Conservation (phyloP, 148 eudicot genomes). For the Silene latifolia region DNA sequence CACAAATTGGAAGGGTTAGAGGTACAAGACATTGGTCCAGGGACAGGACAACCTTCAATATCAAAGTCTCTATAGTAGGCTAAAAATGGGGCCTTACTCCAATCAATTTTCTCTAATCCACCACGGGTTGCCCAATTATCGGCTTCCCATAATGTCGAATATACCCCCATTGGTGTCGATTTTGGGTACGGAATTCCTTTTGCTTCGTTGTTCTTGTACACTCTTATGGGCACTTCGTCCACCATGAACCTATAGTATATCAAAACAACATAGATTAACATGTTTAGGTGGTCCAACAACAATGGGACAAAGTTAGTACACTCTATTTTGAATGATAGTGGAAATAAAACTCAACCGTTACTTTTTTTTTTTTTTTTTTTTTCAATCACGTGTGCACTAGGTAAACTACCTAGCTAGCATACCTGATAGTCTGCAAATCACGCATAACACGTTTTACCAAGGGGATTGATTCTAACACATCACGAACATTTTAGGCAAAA, state of each 20-base stretch:
- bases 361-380: too few species aligned
- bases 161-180: constrained; percentile 70
- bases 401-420: too few species aligned
- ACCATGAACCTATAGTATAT: constrained; percentile 48
- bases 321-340: too few species aligned
- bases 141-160: constrained; percentile 80
- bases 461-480: too few species aligned
- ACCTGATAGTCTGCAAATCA: too few species aligned
- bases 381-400: too few species aligned
- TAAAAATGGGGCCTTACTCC: constrained; percentile 67
- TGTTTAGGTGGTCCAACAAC: too few species aligned
- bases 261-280: constrained; percentile 2
- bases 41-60: constrained; percentile 55
- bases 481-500: too few species aligned
- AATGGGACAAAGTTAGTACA: too few species aligned
- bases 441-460: too few species aligned
- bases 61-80: constrained; percentile 67
- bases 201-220: constrained; percentile 75
- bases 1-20: constrained; percentile 50
- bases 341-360: too few species aligned
- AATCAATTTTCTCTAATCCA: constrained; percentile 68
- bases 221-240: constrained; percentile 70
- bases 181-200: constrained; percentile 66
- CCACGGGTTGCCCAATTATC: constrained; percentile 92
- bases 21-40: constrained; percentile 48